Conservation (phyloP, 1,284 basidiomycete species). For the Erythrobasidium hasegawianum region DNA sequence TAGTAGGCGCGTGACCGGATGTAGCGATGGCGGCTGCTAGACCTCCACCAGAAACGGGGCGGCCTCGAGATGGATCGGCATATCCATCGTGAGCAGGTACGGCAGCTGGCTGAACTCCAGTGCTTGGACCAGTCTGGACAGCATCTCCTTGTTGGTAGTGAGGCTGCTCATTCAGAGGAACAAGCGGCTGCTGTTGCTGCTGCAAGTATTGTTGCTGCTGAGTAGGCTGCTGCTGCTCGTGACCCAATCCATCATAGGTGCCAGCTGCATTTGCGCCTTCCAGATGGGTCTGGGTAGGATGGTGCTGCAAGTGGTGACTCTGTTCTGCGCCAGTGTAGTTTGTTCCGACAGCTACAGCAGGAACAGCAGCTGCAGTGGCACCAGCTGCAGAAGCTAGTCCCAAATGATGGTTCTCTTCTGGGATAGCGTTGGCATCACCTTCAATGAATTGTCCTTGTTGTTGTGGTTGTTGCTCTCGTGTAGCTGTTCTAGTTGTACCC, state of each 20-base stretch:
- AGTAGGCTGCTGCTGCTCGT: constrained; percentile 11
- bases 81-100: background rate
- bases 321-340: too few species aligned
- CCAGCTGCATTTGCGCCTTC: too few species aligned
- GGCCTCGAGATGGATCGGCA: background rate
- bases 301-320: too few species aligned
- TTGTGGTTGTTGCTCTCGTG: background rate
- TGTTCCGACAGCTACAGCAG: background rate
- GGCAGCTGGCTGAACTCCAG: constrained; percentile 5
- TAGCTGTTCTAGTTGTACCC: background rate
- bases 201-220: constrained; percentile 5
- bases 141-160: background rate
- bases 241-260: constrained; percentile 1
- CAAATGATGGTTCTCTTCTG: background rate
- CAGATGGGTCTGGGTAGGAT: too few species aligned
- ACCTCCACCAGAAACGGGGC: constrained; percentile 26
- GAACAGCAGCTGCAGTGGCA: background rate
- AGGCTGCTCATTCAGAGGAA: background rate
- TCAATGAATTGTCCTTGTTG: constrained; percentile 1
- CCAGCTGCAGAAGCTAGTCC: too few species aligned
- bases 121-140: constrained; percentile 9
- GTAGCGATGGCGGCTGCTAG: constrained; percentile 29
- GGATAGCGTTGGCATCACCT: background rate
- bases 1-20: constrained; percentile 21
- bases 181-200: constrained; percentile 1